phyloP scores from a whole-genome alignment of 768 basidiomycete genomes.

The Strobilomyces dryophilus region DNA sequence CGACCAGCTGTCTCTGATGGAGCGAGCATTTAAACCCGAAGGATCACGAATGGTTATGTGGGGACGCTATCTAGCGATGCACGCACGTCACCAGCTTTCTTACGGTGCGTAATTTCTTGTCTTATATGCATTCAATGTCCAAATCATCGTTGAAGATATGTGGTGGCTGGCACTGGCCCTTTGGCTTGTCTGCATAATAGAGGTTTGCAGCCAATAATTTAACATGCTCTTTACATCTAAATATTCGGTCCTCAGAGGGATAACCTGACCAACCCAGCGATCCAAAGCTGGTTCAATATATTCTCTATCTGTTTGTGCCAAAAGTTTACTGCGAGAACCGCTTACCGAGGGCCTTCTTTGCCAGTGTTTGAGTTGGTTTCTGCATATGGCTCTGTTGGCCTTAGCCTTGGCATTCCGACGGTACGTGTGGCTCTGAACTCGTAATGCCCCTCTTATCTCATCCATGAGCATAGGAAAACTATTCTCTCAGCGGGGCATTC shows the following conservation, averaged over 20 bases:
- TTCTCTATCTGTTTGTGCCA: conserved; percentile 63
- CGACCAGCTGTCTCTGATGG: conserved; percentile 46
- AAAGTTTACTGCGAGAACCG: not conserved
- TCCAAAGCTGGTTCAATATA: conserved; percentile 74
- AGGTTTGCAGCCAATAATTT: conserved; percentile 45
- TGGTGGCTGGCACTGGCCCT: conserved; percentile 90
- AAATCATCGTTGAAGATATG: conserved; percentile 61
- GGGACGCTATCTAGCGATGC: conserved; percentile 76
- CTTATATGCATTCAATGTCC: not conserved
- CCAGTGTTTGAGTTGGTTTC: conserved; percentile 85
- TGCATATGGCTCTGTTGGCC: conserved; percentile 85
- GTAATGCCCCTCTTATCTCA: not conserved
- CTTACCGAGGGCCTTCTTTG: not conserved
- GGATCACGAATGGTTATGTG: conserved; percentile 60
- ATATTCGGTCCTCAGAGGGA: conserved; percentile 42
- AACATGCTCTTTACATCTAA: not conserved
- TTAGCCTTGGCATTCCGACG: conserved; percentile 82
- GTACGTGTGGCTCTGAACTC: conserved; percentile 39
- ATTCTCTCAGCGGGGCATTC: conserved; percentile 77
- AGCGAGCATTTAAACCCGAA: conserved; percentile 37
- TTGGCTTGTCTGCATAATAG: conserved; percentile 90
- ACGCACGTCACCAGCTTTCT: conserved; percentile 83
- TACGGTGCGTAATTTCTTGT: conserved; percentile 55
- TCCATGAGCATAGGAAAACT: conserved; percentile 54
- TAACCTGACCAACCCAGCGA: conserved; percentile 50